Percentiles rank a stretch among this genome's conserved stretches.
Evolutionary conservation across 2,329 filamentous ascomycete species (phyloP).

Genomic region (Scedosporium apiospermum): DNA sequence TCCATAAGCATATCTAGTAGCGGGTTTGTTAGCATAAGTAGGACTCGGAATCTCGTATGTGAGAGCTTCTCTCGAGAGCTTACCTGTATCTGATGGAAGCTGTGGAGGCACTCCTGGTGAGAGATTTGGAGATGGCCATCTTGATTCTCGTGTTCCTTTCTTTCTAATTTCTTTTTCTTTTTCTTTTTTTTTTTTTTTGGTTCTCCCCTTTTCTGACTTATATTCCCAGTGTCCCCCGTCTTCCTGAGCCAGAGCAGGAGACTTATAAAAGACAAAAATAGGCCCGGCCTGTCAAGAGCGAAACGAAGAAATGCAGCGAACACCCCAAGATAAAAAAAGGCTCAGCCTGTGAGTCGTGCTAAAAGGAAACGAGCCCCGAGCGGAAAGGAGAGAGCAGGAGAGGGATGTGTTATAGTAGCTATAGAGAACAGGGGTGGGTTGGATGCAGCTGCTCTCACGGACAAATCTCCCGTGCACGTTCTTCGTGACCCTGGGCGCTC

Average conservation of each 20-base stretch:
- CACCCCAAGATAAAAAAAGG: constrained; percentile 1
- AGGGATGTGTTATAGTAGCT: neutral
- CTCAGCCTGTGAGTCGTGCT: neutral
- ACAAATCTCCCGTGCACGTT: neutral
- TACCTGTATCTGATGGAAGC: neutral
- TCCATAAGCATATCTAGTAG: constrained; percentile 11
- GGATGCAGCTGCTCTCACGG: neutral
- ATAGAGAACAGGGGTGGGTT: neutral
- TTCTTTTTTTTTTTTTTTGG: neutral
- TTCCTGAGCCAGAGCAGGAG: neutral
- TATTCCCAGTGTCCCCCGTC: neutral
- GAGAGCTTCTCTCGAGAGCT: neutral
- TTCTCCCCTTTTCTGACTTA: neutral
- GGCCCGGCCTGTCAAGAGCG: neutral
- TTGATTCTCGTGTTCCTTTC: neutral
- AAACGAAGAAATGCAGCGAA: neutral
- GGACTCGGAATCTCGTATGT: neutral
- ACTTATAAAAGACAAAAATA: neutral
- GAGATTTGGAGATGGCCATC: constrained; percentile 2
- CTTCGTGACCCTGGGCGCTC: neutral
- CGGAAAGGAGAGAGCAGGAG: neutral
- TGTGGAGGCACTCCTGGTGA: constrained; percentile 3
- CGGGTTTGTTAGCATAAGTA: neutral
- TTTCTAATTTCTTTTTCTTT: neutral
- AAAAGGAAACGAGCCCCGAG: constrained; percentile 1